Evolutionary conservation across 257 asterid species (phyloP).

Genomic region (Nicotiana otophora): DNA sequence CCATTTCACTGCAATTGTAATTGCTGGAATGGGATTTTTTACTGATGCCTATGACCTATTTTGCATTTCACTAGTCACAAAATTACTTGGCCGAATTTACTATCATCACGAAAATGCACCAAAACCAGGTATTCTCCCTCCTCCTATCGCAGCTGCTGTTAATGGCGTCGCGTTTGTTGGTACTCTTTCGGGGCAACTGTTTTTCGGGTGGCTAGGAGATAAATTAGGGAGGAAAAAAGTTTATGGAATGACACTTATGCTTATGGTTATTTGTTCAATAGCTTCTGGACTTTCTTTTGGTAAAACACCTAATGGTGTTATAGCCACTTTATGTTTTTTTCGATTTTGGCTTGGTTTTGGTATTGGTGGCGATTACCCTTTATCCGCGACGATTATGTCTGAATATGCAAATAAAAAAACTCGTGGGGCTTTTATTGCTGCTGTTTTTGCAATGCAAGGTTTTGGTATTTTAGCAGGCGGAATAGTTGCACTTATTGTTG

Average conservation of each 20-base stretch:
- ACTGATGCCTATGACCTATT: slow-evolving; percentile 69
- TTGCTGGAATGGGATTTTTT: slow-evolving; percentile 74
- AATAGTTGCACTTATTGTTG: slow-evolving; percentile 28
- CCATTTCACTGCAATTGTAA: slow-evolving; percentile 64
- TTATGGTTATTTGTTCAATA: slow-evolving; percentile 37
- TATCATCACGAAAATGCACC: slow-evolving; percentile 27
- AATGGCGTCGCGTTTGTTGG: slow-evolving; percentile 45
- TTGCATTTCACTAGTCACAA: slow-evolving; percentile 34
- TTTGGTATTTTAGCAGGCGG: slow-evolving; percentile 49
- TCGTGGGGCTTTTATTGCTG: slow-evolving; percentile 49
- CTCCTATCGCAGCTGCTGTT: slow-evolving; percentile 32
- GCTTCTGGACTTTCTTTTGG: slow-evolving; percentile 44
- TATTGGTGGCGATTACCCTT: slow-evolving; percentile 51
- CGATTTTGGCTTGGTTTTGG: slow-evolving; percentile 59
- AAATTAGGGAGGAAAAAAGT: slow-evolving; percentile 40
- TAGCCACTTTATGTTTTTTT: slow-evolving; percentile 49
- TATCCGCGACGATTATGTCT: slow-evolving; percentile 54
- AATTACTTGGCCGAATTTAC: slow-evolving; percentile 48
- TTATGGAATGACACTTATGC: slow-evolving; percentile 40
- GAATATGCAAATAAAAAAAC: slow-evolving; percentile 50
- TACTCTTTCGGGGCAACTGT: slow-evolving; percentile 38
- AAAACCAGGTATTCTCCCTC: slow-evolving; percentile 32
- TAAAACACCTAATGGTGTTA: slow-evolving; percentile 24
- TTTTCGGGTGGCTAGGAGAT: slow-evolving; percentile 48
- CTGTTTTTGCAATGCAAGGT: slow-evolving; percentile 54